These are phyloP conservation scores for Pueraria montana DNA, from an alignment of 306 rosid genomes.

Conservation along the genomic window DNA sequence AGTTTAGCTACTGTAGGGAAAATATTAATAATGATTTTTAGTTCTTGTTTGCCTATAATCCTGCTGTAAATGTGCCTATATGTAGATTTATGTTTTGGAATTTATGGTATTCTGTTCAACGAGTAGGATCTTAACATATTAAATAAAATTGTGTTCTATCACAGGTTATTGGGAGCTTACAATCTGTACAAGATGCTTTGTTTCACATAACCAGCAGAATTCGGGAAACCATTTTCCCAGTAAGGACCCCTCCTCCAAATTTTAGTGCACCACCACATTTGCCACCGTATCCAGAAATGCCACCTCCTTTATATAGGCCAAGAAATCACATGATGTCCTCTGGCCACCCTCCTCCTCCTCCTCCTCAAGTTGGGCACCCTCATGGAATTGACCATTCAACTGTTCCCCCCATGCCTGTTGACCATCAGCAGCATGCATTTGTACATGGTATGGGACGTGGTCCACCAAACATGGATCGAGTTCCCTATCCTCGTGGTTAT, in stretches of 20 bases:
- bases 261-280: slow-evolving; percentile 62
- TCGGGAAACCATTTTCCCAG: slow-evolving; percentile 81
- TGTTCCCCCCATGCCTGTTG: slow-evolving; percentile 64
- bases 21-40: neutral
- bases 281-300: slow-evolving; percentile 74
- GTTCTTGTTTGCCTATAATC: slow-evolving; percentile 16
- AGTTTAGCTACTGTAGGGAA: neutral
- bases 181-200: slow-evolving; percentile 89
- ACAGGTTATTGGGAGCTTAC: slow-evolving; percentile 79
- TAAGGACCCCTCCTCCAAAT: slow-evolving; percentile 70
- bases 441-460: slow-evolving; percentile 64
- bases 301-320: slow-evolving; percentile 76
- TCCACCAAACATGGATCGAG: slow-evolving; percentile 74
- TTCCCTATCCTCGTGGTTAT: slow-evolving; percentile 72
- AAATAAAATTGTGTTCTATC: slow-evolving; percentile 42
- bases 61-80: neutral
- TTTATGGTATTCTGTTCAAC: slow-evolving; percentile 27
- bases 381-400: slow-evolving; percentile 73
- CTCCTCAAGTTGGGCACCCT: slow-evolving; percentile 69
- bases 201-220: slow-evolving; percentile 85
- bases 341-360: slow-evolving; percentile 61
- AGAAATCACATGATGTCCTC: slow-evolving; percentile 74
- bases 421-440: slow-evolving; percentile 67
- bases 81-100: slow-evolving; percentile 21
- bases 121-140: neutral